Percentiles rank a stretch among this genome's conserved stretches.
These are phyloP conservation scores for Urostyla sp. DNA, from an alignment of 73 alveolate genomes.

Conservation along the genomic window DNA sequence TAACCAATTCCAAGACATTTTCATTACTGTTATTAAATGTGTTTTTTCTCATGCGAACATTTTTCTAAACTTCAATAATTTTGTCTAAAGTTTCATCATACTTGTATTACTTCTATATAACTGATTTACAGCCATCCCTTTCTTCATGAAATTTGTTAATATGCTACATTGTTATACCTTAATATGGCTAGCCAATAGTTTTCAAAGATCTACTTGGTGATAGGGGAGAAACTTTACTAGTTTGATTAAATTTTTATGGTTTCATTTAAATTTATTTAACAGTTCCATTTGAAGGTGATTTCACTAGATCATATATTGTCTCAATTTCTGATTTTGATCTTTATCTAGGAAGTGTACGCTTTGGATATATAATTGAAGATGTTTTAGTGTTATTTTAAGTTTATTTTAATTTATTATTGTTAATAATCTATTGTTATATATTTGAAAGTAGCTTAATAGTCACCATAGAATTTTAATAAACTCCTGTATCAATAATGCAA, in stretches of 20 bases:
- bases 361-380: neutral
- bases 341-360: neutral
- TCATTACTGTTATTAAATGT: neutral
- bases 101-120: too few species aligned
- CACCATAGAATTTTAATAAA: conserved; percentile 1
- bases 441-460: conserved; percentile 24
- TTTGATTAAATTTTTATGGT: neutral
- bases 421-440: conserved; percentile 12
- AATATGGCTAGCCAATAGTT: conserved; percentile 24
- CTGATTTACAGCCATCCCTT: neutral
- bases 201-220: conserved; percentile 41
- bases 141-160: conserved; percentile 32
- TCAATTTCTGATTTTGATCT: conserved; percentile 47
- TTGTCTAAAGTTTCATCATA: too few species aligned
- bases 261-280: conserved; percentile 1
- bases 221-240: neutral
- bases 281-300: conserved; percentile 11
- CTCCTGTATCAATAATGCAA: neutral
- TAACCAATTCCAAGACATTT: neutral
- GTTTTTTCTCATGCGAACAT: neutral
- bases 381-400: neutral
- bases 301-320: conserved; percentile 37
- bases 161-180: conserved; percentile 30
- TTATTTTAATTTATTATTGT: neutral
- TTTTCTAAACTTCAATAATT: neutral